These are phyloP conservation scores for Penicillium argentinense DNA, from an alignment of 495 filamentous ascomycete species.

Conservation along the genomic window DNA sequence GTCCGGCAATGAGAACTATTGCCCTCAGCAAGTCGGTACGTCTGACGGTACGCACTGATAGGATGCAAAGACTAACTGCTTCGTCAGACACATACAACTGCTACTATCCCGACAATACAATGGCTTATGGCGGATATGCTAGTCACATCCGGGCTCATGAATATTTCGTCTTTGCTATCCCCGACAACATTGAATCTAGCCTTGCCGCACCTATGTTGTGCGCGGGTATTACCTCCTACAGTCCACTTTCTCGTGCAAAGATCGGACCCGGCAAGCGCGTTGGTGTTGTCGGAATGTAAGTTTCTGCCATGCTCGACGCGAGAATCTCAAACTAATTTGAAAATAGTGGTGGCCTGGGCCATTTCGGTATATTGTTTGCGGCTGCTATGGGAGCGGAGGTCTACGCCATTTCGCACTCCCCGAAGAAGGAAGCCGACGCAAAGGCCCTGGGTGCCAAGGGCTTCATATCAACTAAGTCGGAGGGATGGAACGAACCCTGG, in stretches of 20 bases:
- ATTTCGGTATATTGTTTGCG: conserved; percentile 53
- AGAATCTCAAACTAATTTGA: not conserved
- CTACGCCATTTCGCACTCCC: conserved; percentile 66
- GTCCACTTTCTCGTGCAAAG: conserved; percentile 63
- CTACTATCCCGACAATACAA: conserved; percentile 41
- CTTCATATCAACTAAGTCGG: conserved; percentile 73
- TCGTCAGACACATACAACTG: conserved; percentile 29
- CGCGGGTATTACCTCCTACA: conserved; percentile 69
- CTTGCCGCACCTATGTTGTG: conserved; percentile 75
- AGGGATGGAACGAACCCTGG: conserved; percentile 65
- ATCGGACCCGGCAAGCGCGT: conserved; percentile 72
- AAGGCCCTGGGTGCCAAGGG: conserved; percentile 49
- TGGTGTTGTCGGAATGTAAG: conserved; percentile 64
- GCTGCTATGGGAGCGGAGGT: conserved; percentile 67
- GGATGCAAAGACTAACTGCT: conserved; percentile 26
- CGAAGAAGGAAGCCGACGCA: conserved; percentile 63
- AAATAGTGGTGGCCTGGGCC: conserved; percentile 62
- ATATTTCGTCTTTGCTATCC: conserved; percentile 72
- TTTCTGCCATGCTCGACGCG: not conserved
- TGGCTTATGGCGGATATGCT: conserved; percentile 61
- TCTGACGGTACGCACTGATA: no score
- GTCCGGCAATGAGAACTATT: conserved; percentile 59
- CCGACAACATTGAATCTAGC: conserved; percentile 48
- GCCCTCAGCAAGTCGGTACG: conserved; percentile 34
- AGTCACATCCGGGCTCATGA: conserved; percentile 63